These are phyloP conservation scores for Lathyrus aphaca DNA, from an alignment of 306 rosid genomes.

Conservation along the genomic window DNA sequence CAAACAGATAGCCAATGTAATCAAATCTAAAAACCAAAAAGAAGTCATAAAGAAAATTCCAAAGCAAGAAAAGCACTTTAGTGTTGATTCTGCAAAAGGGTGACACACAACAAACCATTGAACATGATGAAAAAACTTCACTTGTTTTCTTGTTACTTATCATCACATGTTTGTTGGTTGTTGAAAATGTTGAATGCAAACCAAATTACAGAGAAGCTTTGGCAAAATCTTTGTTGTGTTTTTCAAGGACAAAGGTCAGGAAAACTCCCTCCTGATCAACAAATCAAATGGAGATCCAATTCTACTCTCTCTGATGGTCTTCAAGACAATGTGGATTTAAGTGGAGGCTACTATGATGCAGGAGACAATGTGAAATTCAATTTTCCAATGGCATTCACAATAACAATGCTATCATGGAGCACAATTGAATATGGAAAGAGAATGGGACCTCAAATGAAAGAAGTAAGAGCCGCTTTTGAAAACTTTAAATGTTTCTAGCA, in stretches of 20 bases:
- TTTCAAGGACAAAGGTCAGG: slow-evolving; percentile 96
- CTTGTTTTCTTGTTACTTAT: slow-evolving; percentile 23
- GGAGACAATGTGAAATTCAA: slow-evolving; percentile 96
- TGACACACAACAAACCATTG: slow-evolving; percentile 31
- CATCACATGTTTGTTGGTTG: slow-evolving; percentile 23
- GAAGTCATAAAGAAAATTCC: slow-evolving; percentile 30
- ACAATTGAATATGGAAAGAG: slow-evolving; percentile 72
- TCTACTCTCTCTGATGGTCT: slow-evolving; percentile 79
- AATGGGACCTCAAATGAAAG: slow-evolving; percentile 62
- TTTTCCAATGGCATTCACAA: slow-evolving; percentile 88
- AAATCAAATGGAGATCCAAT: slow-evolving; percentile 68
- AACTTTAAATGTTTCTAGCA: slow-evolving; percentile 32
- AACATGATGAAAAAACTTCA: slow-evolving; percentile 22
- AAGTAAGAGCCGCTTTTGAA: slow-evolving; percentile 25
- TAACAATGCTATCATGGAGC: slow-evolving; percentile 90
- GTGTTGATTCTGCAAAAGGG: slow-evolving; percentile 17
- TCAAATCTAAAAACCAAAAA: slow-evolving; percentile 31
- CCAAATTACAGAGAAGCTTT: slow-evolving; percentile 84
- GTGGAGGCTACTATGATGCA: slow-evolving; percentile 90
- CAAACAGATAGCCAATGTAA: not conserved
- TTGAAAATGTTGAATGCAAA: slow-evolving; percentile 44
- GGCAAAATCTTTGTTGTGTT: slow-evolving; percentile 74
- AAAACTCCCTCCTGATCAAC: slow-evolving; percentile 57
- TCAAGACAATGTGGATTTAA: slow-evolving; percentile 70
- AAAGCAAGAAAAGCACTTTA: slow-evolving; percentile 21